These are phyloP conservation scores for Solanum chmielewskii DNA, from an alignment of 257 asterid species.

Conservation along the genomic window DNA sequence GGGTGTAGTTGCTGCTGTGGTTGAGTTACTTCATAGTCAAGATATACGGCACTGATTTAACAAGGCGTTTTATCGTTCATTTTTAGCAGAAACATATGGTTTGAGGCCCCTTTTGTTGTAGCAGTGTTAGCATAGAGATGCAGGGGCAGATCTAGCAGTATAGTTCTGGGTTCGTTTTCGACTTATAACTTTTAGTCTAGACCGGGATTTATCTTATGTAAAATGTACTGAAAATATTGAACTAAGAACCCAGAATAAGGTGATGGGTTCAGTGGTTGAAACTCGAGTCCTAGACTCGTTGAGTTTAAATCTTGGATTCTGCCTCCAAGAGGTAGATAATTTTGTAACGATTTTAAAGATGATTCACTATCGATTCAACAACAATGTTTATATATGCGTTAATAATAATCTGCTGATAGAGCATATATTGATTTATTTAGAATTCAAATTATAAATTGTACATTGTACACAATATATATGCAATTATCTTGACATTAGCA, in stretches of 20 bases:
- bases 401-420: neutral
- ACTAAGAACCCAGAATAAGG: neutral
- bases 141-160: neutral
- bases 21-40: slow-evolving; percentile 72
- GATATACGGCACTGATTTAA: slow-evolving; percentile 23
- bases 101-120: neutral
- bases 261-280: neutral
- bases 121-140: neutral
- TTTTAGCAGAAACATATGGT: neutral
- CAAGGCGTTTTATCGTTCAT: neutral
- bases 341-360: neutral
- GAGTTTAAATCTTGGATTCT: neutral
- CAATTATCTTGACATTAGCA: no score
- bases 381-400: neutral
- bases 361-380: neutral
- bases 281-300: neutral
- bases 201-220: neutral
- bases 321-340: neutral
- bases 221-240: neutral
- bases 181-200: neutral
- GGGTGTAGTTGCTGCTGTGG: slow-evolving; percentile 69
- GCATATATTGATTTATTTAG: no score
- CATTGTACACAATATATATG: no score
- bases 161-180: neutral
- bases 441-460: no score